Evolutionary conservation across 2,329 filamentous ascomycete genomes (phyloP), one percentile per base, ranked within the genome.

Genomic region (Trichoderma sp.): DNA sequence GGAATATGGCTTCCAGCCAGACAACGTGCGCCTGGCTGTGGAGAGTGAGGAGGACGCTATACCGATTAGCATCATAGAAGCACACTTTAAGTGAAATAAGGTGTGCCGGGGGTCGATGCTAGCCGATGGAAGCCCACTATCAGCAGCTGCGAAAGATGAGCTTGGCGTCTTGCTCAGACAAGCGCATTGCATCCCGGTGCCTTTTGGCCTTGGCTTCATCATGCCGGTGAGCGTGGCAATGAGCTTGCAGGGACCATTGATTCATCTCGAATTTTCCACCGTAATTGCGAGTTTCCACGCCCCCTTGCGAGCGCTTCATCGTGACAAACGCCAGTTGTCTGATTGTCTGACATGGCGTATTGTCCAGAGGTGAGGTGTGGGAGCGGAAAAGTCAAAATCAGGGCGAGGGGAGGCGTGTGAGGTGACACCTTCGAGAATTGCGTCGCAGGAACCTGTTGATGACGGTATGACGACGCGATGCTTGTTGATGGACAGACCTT

Each of bases 11-110:
- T 62, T 39, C 39, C n/a, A 24, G 50, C 60, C 41, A 55, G 39
- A 63, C 60, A 63, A 55, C 50, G 60, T 63, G 60, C 43, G 48
- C 26, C 50, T 17, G 39, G 28, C 9, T 55, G 60, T 63, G 60
- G 60, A 63, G 60, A 55, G 60, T 19, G 26, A 9, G n/a, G 26
- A 48, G 21, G n/a, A 50, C 54, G 62, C 62, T 57, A 58, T 58
- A 47, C 62, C 62, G 21, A 12, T 52, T 57, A 9, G 43, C 44
- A 50, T 52, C 54, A 10, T 59, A 24, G 54, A 54, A 55, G 52
- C 45, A 24, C 30, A 67, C 57, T 61, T 67, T 67, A 67, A 66
- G 43, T 55, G 48, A 14, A 45, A 64, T 67, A 67, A 67, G 66
- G 66, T 67, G 66, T 66, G 63, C 54, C 66, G 47, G 64, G 63